Evolutionary conservation across 306 rosid genomes (phyloP).

Genomic region (Phaseolus lunatus): DNA sequence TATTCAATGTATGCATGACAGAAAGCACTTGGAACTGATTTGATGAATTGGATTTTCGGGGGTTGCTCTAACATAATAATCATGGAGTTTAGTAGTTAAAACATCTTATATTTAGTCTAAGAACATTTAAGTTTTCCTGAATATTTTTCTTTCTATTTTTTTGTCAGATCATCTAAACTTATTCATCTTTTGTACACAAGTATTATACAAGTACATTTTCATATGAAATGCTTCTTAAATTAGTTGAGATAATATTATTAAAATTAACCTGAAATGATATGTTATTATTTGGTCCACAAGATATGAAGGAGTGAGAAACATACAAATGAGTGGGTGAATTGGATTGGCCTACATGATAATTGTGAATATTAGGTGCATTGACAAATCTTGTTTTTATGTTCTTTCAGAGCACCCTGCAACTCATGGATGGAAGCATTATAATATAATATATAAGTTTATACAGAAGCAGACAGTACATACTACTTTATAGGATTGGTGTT

Average conservation of each 20-base stretch:
- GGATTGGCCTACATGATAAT: conserved; percentile 29
- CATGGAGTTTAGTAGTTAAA: conserved; percentile 7
- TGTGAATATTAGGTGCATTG: conserved; percentile 17
- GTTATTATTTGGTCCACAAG: conserved; percentile 48
- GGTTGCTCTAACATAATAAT: conserved; percentile 25
- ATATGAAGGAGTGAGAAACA: conserved; percentile 1
- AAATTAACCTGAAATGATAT: too few species aligned
- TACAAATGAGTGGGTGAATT: conserved; percentile 8
- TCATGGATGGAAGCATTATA: conserved; percentile 18
- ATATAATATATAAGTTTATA: neutral
- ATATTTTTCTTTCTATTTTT: neutral
- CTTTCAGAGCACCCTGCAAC: conserved; percentile 11
- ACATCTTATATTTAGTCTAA: conserved; percentile 2
- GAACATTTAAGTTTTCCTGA: neutral
- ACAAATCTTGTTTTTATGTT: conserved; percentile 27
- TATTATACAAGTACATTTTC: neutral
- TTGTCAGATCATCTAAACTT: neutral
- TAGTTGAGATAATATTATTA: too few species aligned
- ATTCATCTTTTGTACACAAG: neutral
- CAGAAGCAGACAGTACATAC: conserved; percentile 20
- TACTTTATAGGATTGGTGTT: conserved; percentile 23
- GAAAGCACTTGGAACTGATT: conserved; percentile 20
- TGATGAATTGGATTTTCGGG: conserved; percentile 3
- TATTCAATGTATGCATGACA: neutral
- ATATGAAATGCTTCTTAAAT: too few species aligned